Evolutionary conservation across 2,329 filamentous ascomycete genomes (phyloP), one percentile per base, ranked within the genome.

Genomic region (Penicillium sp.): DNA sequence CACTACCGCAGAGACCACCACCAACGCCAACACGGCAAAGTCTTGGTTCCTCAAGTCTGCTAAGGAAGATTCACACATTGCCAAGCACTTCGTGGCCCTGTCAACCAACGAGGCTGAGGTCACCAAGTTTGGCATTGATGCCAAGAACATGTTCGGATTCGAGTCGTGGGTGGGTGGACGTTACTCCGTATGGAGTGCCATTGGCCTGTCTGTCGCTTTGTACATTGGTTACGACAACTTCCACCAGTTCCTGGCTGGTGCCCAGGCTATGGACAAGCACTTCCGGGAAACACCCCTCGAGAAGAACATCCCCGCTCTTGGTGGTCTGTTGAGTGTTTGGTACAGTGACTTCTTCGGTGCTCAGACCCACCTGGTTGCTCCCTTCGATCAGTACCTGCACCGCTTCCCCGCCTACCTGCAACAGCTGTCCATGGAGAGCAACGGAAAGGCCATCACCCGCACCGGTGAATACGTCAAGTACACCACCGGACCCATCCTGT

Each of bases 141-240:
- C 88, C 80, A 93, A 93, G 85, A 99, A 97, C 85, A 99, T 99
- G 94, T 99, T 99, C 73, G 93, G 92, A 70, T 99, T 99, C 75
- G 93, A 93, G 79, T 95, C 90, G 79, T 99, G 94, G 94, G 93
- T 97, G 52, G 94, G 94, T 75, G 94, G 94, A 57, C 90, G 94
- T 60, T 99, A 99, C 86, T 96, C 92, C 60, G 94, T 99, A 67
- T 99, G 94, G 94, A 96, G 92, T 68, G 94, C 94, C 76, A 99
- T 99, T 73, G 94, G 94, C 68, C 82, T 99, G 62, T 96, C 91
- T 63, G 93, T 99, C 57, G 89, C 89, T 68, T 84, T 99, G 66
- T 96, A 97, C 82, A 89, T 99, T 75, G 94, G 94, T 74, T 99
- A 84, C 77, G 93, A 97, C 75, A 97, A 97, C 85, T 99, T 97